phyloP scores from a whole-genome alignment of 2,329 filamentous ascomycete species.

The Kalmusia sp. region DNA sequence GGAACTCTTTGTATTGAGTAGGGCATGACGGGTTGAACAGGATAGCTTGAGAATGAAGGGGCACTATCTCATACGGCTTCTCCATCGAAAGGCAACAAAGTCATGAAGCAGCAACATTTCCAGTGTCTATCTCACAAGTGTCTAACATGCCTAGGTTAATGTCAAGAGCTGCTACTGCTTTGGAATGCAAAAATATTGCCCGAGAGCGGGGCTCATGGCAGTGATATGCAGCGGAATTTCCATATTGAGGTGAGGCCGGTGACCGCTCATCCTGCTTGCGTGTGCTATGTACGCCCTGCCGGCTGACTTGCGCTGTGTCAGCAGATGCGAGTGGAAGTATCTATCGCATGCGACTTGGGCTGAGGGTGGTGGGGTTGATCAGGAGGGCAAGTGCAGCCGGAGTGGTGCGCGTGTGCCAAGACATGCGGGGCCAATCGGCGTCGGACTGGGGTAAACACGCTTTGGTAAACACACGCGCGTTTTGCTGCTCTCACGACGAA shows the following conservation, averaged over 20 bases:
- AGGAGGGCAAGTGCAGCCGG: neutral
- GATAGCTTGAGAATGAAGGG: conserved; percentile 7
- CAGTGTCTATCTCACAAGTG: neutral
- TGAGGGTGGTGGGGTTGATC: neutral
- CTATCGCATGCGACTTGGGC: neutral
- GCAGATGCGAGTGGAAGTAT: neutral
- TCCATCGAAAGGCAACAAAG: neutral
- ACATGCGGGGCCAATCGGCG: conserved; percentile 10
- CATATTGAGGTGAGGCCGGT: neutral
- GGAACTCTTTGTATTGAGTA: conserved; percentile 9
- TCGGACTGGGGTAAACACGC: conserved; percentile 7
- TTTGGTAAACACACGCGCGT: conserved; percentile 10
- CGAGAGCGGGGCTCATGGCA: neutral
- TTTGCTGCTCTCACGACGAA: neutral
- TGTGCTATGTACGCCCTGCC: neutral
- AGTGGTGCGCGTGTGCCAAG: conserved; percentile 11
- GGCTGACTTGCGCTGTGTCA: conserved; percentile 4
- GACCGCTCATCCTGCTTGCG: neutral
- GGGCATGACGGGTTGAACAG: neutral
- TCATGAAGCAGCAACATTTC: neutral
- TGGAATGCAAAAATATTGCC: neutral
- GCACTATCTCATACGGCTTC: conserved; percentile 10
- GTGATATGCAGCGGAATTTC: neutral
- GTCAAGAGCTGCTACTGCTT: neutral
- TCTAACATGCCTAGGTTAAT: too few species aligned